Evolutionary conservation across 192 early-diverging fungal genomes (phyloP), one percentile per base, ranked within the genome.

Genomic region (Umbelopsis ramanniana): DNA sequence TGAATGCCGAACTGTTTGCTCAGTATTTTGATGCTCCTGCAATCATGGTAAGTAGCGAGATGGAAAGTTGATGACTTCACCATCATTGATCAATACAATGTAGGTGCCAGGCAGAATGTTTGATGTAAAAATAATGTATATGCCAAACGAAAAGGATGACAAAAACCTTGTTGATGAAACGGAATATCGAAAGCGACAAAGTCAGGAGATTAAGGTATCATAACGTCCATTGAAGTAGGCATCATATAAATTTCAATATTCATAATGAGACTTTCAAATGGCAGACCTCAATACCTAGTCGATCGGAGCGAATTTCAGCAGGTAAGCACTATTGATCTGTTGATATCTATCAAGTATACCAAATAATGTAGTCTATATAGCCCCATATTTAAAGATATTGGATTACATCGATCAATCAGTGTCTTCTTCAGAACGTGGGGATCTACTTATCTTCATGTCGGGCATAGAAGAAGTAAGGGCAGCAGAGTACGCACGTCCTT

Each of bases 1-100:
- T 93, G 69, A 93, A 96, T 76, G 89, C 91, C 68, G 83, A 89
- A 19, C 76, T 89, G 35, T 96, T 96, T 76, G 85, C 89, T 0
- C 69, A 74, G 6, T 97, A 96, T 73, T 97, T 97, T 78, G 89
- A 87, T 24, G 69, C 89, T 7, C 79, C 79, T 22, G 53, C 79
- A 29, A 68, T 81, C 19, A 67, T 74, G 45, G 79, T 80, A 76
- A 67, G 46, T 50, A 50, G 15, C 29, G 6, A 14, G 50, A 3
- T 26, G 6, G 15, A 37, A 10, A 10, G 4, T 8, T 26, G 17
- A 53, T 35, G 1, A 37, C 53, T 11, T 38, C 2, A 70, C 12
- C 24, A 6, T 0, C 2, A 52, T 33, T 43, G n/a, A 40, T 8
- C 23, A 50, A 21, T 6, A 21, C 15, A 35, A 38, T 67, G 6